Conservation (phyloP, 2,329 filamentous ascomycete species). For the Talaromyces amestolkiae region DNA sequence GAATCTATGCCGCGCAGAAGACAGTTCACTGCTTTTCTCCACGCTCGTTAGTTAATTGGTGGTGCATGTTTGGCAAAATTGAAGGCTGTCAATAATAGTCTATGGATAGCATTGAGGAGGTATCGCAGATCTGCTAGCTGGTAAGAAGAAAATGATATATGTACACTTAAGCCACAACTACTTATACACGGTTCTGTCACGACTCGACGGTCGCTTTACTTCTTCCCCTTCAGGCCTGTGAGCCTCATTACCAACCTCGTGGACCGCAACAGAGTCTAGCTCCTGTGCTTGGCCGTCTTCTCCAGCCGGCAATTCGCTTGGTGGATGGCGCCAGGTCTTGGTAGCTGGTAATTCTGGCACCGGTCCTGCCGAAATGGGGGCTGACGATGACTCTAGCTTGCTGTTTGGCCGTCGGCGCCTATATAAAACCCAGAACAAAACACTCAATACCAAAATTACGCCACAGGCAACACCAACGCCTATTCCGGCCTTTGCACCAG, state of each 20-base stretch:
- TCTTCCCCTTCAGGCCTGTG: not conserved
- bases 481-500: constrained; percentile 6
- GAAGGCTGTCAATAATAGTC: not conserved
- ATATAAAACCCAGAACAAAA: not conserved
- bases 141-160: not conserved
- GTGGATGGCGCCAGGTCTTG: not conserved
- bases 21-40: not conserved
- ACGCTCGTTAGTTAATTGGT: not conserved
- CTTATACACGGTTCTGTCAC: not conserved
- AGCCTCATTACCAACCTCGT: not conserved
- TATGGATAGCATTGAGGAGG: not conserved
- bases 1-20: not conserved
- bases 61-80: not conserved
- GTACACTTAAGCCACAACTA: not conserved
- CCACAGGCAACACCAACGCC: constrained; percentile 2
- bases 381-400: not conserved
- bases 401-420: not conserved
- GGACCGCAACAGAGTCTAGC: not conserved
- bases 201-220: not conserved
- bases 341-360: not conserved
- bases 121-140: not conserved
- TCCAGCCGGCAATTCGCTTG: not conserved
- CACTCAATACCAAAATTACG: not conserved
- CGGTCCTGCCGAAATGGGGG: not conserved
- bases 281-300: not conserved